Base-by-base conservation (phyloP, 192 early-diverging fungal genomes). In the Borealophlyctis nickersoniae region DNA sequence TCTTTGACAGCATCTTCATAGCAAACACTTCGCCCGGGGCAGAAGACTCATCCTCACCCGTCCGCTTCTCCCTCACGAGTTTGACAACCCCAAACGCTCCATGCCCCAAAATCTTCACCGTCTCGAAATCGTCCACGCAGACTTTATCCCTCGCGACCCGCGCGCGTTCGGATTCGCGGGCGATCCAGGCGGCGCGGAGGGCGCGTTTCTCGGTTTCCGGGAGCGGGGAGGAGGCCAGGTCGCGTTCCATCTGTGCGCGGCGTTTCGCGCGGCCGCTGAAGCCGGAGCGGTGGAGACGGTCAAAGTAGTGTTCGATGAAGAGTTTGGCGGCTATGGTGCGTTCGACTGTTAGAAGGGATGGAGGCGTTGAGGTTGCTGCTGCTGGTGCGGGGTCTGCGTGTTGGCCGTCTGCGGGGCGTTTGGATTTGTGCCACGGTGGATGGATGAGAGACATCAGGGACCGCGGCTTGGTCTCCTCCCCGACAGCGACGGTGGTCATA, bases 41-140 rank as follows among this genome's bases (percentile, higher is more conserved):
- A n/a, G n/a, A n/a, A n/a, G n/a, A n/a, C n/a, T n/a, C n/a, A n/a
- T n/a, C n/a, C n/a, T n/a, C n/a, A n/a, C n/a, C n/a, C 3, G 81
- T 77, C 50, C 39, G 52, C 26, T 66, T 77, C 36, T 84, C 72
- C 2, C 77, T 50, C 4, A 84, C 83, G 33, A 85, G 76, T 56
- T 71, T 52, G n/a, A 86, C 84, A 29, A 85, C 70, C 27, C 84
- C 84, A 68, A 86, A 86, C 22, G 77, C 83, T 2, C 84, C 84
- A 60, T 81, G 78, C 45, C 84, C 80, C 33, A 82, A 59, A n/a
- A 70, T 78, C 27, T 74, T 72, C 7, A 86, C 31, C 16, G 71
- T 67, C 49, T 84, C 79, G 63, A 86, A 86, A 53, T 86, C 81
- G 36, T 56, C 58, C 2, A 76, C 65, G 32, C 61, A 45, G 35